Percentiles rank a stretch among this genome's conserved stretches.
Conservation (phyloP, 2,329 filamentous ascomycete species). For the Colletotrichum euphorbiae region DNA sequence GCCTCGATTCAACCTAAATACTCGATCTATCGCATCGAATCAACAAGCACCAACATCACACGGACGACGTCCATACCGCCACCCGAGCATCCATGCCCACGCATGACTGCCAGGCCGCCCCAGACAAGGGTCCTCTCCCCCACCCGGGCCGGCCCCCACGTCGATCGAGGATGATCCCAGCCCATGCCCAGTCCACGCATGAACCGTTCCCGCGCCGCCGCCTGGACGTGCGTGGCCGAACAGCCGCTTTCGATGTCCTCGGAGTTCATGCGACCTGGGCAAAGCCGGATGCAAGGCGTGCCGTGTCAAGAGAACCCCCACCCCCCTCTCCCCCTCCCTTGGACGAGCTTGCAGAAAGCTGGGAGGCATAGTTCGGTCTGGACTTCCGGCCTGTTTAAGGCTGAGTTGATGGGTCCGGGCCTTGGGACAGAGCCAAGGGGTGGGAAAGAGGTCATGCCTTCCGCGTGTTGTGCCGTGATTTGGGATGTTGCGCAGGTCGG, state of each 20-base stretch:
- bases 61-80: neutral
- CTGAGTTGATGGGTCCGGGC: too few species aligned
- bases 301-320: too few species aligned
- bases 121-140: slow-evolving; percentile 9
- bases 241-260: slow-evolving; percentile 12
- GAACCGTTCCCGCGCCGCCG: slow-evolving; percentile 10
- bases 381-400: too few species aligned
- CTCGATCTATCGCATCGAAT: neutral
- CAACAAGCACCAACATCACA: neutral
- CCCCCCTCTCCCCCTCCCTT: too few species aligned
- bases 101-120: slow-evolving; percentile 11
- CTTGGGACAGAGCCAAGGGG: too few species aligned
- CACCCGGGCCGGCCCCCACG: slow-evolving; percentile 1
- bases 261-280: slow-evolving; percentile 10
- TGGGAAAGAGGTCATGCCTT: too few species aligned
- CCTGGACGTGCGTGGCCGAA: neutral
- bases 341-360: too few species aligned
- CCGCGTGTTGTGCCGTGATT: too few species aligned
- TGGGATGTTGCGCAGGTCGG: too few species aligned
- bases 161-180: slow-evolving; percentile 5
- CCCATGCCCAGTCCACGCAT: neutral
- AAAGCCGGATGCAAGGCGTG: too few species aligned
- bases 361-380: too few species aligned
- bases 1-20: too few species aligned
- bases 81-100: neutral